Base-by-base conservation (phyloP, 2,329 filamentous ascomycete genomes). In the Claviceps sp. region DNA sequence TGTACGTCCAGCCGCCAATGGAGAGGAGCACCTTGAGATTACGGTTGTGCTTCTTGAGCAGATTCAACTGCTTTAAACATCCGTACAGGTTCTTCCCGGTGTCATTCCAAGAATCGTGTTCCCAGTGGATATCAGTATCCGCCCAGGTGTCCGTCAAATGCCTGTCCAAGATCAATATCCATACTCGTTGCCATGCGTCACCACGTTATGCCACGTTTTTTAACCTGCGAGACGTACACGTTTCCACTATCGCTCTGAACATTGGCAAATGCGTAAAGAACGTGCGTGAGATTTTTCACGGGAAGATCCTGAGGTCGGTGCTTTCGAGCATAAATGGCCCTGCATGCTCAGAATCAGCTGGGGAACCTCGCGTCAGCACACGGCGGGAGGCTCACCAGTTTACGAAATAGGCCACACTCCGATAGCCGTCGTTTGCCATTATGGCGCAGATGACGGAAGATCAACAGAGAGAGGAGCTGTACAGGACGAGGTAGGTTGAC, bases 1-100 rank as follows among this genome's bases (percentile, higher is more conserved):
- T 87, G 67, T 95, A 95, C 0, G 89, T 95, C 89, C 89, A 96
- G 49, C 91, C 91, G 55, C 90, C 90, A 55, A 96, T 87, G 51
- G 85, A 89, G 4, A 96, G 77, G 13, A 96, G 75, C 3, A 93
- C 73, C 67, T 95, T 95, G 55, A 96, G 74, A 59, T 90, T 83
- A 47, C 89, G 84, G 67, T 95, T 87, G 55, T 77, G 74, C 57
- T 81, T 79, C 72, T 96, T 96, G 46, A 90, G 77, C 1, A 95
- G 73, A 65, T 87, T 88, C 38, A 95, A 78, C 69, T 95, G 89
- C 72, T 95, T 95, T 57, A 93, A 67, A 64, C 87, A 91, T 49
- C 90, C 90, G 64, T 94, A 95, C 38, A 94, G 73, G 65, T 96
- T 95, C 55, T 77, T 85, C 47, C 87, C 89, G 0, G 66, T 60